Evolutionary conservation across 352 stramenopile genomes (phyloP).

Genomic region (Globisporangium camurandrum): DNA sequence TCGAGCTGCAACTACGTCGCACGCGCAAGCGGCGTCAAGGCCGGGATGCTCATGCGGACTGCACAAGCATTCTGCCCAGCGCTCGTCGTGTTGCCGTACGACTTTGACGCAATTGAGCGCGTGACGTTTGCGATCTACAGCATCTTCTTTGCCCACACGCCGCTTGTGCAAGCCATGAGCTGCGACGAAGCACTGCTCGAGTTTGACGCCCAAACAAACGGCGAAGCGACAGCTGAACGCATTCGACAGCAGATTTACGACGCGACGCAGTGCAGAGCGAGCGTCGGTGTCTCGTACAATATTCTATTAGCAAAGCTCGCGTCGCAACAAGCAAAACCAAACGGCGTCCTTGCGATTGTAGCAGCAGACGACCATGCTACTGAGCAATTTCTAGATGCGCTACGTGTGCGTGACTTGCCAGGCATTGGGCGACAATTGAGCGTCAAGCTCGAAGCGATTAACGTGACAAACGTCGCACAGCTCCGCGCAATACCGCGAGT

Average conservation of each 20-base stretch:
- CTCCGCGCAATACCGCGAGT: constrained; percentile 43
- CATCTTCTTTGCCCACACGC: constrained; percentile 85
- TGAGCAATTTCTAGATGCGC: constrained; percentile 52
- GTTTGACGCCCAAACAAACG: constrained; percentile 50
- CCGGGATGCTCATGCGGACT: constrained; percentile 92
- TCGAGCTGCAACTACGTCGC: constrained; percentile 95
- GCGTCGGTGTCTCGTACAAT: constrained; percentile 90
- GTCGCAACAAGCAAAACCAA: constrained; percentile 90
- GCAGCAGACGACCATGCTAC: constrained; percentile 38
- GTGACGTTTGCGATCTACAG: constrained; percentile 91
- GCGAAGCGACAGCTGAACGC: constrained; percentile 52
- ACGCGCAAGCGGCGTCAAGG: constrained; percentile 83
- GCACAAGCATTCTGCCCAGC: constrained; percentile 89
- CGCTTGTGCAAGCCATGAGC: constrained; percentile 90
- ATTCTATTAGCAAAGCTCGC: constrained; percentile 92
- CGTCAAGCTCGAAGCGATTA: constrained; percentile 61
- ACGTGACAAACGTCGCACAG: constrained; percentile 53
- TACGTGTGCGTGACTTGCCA: constrained; percentile 71
- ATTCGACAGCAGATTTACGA: constrained; percentile 66
- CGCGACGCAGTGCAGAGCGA: constrained; percentile 87
- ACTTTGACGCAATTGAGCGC: constrained; percentile 88
- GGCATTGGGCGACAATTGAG: constrained; percentile 65
- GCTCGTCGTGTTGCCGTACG: constrained; percentile 91
- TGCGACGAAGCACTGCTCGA: constrained; percentile 96
- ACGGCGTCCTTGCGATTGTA: constrained; percentile 78